Evolutionary conservation across 2,329 filamentous ascomycete species (phyloP).

Genomic region (Exophiala sideris): DNA sequence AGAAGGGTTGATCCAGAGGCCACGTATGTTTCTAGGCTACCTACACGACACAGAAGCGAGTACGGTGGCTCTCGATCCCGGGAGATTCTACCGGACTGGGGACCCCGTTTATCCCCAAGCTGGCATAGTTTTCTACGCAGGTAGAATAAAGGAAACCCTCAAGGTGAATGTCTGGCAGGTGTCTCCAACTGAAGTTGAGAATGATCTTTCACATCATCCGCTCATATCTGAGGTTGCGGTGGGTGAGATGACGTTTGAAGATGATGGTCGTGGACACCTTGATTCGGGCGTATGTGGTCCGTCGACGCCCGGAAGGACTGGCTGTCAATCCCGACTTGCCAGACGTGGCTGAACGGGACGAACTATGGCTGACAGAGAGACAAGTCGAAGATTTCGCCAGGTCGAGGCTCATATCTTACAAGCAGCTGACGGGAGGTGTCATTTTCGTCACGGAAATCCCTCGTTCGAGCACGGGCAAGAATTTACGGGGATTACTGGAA

Average conservation of each 20-base stretch:
- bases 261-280: conserved; percentile 35
- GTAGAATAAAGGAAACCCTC: conserved; percentile 45
- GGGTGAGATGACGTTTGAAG: conserved; percentile 39
- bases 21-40: conserved; percentile 38
- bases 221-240: conserved; percentile 46
- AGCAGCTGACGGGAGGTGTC: conserved; percentile 43
- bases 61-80: conserved; percentile 28
- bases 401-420: conserved; percentile 45
- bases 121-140: conserved; percentile 41
- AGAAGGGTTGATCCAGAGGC: conserved; percentile 42
- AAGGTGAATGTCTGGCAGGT: conserved; percentile 49
- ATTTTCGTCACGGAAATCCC: conserved; percentile 50
- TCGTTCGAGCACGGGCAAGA: conserved; percentile 50
- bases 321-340: conserved; percentile 16
- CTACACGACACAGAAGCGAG: conserved; percentile 36
- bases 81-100: conserved; percentile 46
- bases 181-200: conserved; percentile 48
- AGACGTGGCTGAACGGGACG: conserved; percentile 24
- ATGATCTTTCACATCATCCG: conserved; percentile 44
- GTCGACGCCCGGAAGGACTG: conserved; percentile 3
- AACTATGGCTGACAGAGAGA: conserved; percentile 33
- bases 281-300: conserved; percentile 48
- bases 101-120: conserved; percentile 39
- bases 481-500: conserved; percentile 33
- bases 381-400: conserved; percentile 34